Evolutionary conservation across 2,329 filamentous ascomycete genomes (phyloP).

Genomic region (Ceratocystis ficicola): DNA sequence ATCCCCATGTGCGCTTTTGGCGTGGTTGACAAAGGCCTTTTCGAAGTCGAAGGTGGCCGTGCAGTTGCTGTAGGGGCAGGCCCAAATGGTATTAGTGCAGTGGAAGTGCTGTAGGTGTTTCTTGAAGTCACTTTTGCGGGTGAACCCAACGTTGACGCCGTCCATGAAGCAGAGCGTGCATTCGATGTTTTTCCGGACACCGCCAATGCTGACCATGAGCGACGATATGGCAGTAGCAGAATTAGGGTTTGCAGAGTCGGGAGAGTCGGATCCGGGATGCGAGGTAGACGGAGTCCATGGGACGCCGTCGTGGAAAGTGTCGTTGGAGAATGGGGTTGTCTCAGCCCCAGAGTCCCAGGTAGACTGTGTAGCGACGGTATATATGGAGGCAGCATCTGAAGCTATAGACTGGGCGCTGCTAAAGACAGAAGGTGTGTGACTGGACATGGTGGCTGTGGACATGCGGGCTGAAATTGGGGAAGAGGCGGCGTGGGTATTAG

Average conservation of each 20-base stretch:
- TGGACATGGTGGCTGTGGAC: slow-evolving; percentile 33
- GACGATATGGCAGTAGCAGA: slow-evolving; percentile 21
- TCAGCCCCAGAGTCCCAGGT: slow-evolving; percentile 22
- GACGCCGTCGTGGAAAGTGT: slow-evolving; percentile 15
- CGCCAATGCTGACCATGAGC: slow-evolving; percentile 21
- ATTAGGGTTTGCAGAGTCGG: slow-evolving; percentile 21
- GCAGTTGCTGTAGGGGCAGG: slow-evolving; percentile 34
- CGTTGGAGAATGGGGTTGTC: slow-evolving; percentile 16
- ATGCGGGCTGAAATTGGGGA: slow-evolving; percentile 29
- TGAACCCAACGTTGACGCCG: slow-evolving; percentile 36
- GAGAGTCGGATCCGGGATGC: slow-evolving; percentile 17
- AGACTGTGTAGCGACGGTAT: slow-evolving; percentile 20
- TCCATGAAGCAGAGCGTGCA: slow-evolving; percentile 38
- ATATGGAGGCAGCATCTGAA: slow-evolving; percentile 27
- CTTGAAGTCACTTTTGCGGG: slow-evolving; percentile 38
- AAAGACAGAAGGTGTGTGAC: slow-evolving; percentile 32
- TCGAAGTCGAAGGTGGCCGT: slow-evolving; percentile 36
- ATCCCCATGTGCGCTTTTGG: slow-evolving; percentile 35
- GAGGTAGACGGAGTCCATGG: slow-evolving; percentile 20
- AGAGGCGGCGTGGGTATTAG: slow-evolving; percentile 1
- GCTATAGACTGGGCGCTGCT: slow-evolving; percentile 34
- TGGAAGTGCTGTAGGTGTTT: slow-evolving; percentile 40
- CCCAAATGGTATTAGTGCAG: slow-evolving; percentile 34
- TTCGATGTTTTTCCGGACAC: slow-evolving; percentile 26
- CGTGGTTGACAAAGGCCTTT: slow-evolving; percentile 35